phyloP scores from a whole-genome alignment of 2,329 filamentous ascomycete genomes.

The Ophiostoma sp. region DNA sequence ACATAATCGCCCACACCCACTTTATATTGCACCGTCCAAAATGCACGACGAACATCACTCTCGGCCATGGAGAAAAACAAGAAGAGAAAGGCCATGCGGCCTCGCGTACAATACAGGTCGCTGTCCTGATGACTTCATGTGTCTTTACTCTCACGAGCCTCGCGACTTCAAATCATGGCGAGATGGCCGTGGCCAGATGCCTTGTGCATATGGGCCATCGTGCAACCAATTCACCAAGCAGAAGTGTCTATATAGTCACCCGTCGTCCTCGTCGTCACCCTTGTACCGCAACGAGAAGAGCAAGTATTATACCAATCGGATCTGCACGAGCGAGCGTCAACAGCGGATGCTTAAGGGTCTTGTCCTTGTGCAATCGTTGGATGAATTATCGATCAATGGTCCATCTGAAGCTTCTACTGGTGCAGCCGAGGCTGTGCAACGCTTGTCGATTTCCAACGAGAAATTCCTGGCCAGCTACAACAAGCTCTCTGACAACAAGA shows the following conservation, averaged over 20 bases:
- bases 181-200: neutral
- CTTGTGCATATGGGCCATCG: neutral
- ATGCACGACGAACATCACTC: neutral
- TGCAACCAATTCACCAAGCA: neutral
- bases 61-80: neutral
- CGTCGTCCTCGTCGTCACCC: neutral
- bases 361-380: neutral
- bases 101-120: neutral
- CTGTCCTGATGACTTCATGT: neutral
- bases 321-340: neutral
- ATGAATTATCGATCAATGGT: neutral
- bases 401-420: neutral
- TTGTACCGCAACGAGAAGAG: neutral
- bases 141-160: neutral
- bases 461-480: constrained; percentile 29
- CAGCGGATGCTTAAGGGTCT: neutral
- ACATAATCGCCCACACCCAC: too few relatives aligned
- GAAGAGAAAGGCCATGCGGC: neutral
- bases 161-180: neutral
- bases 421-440: neutral
- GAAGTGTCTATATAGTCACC: neutral
- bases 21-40: neutral
- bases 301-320: neutral
- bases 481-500: constrained; percentile 27
- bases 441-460: neutral